phyloP scores from a whole-genome alignment of 306 rosid genomes.

The Sindora glabra region DNA sequence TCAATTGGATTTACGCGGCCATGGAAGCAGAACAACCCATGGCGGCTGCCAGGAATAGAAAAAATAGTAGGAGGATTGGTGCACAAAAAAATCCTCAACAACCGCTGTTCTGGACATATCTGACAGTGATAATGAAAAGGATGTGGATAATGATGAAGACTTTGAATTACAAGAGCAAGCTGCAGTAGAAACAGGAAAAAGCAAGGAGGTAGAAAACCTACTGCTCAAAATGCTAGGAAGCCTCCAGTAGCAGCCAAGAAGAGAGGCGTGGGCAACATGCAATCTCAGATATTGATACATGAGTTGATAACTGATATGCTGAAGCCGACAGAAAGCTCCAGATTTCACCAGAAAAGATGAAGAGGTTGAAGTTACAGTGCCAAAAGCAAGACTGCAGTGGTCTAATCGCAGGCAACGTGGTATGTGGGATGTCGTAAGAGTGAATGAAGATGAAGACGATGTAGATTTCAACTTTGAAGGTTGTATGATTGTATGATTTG shows the following conservation, averaged over 20 bases:
- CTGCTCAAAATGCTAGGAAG: conserved; percentile 42
- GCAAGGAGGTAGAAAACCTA: conserved; percentile 58
- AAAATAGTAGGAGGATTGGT: too few species aligned
- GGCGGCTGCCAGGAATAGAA: too few species aligned
- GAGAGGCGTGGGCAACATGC: conserved; percentile 34
- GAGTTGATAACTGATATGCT: conserved; percentile 60
- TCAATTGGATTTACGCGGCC: too few species aligned
- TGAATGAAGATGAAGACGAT: too few species aligned
- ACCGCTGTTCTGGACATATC: conserved; percentile 23
- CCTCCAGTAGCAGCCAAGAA: conserved; percentile 38
- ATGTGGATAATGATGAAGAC: conserved; percentile 30
- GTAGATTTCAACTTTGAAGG: too few species aligned
- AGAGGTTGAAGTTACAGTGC: too few species aligned
- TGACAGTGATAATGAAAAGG: conserved; percentile 21
- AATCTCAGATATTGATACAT: conserved; percentile 42
- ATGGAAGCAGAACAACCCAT: too few species aligned
- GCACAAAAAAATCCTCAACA: too few species aligned
- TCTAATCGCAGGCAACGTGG: too few species aligned
- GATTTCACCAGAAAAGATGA: conserved; percentile 68
- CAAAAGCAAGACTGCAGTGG: too few species aligned
- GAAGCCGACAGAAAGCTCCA: conserved; percentile 41
- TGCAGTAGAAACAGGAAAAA: conserved; percentile 33
- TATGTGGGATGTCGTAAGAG: too few species aligned
- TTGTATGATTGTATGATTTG: too few species aligned
- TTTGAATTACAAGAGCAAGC: conserved; percentile 12